A percentile compares a stretch with the other conserved stretches of the same genome.
These are phyloP conservation scores for Neurospora sp. DNA, from an alignment of 2,329 filamentous ascomycete genomes.

Conservation along the genomic window DNA sequence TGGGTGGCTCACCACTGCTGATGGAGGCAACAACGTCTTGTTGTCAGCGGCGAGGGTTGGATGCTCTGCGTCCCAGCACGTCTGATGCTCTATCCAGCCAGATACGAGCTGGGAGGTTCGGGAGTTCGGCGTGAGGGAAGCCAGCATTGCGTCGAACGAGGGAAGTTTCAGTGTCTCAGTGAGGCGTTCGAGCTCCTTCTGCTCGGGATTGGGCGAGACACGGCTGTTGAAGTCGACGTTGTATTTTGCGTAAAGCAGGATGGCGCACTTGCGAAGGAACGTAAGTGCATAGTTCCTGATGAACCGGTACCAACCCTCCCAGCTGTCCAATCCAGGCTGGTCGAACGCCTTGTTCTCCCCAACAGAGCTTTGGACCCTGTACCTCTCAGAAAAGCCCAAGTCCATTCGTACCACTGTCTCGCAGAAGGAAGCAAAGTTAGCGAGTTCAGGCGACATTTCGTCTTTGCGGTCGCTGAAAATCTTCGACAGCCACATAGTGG, in stretches of 20 bases:
- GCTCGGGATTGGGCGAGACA: constrained; percentile 50
- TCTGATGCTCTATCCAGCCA: constrained; percentile 67
- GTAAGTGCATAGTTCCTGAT: constrained; percentile 77
- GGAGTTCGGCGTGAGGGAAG: constrained; percentile 37
- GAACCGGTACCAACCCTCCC: constrained; percentile 47
- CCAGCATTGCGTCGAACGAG: constrained; percentile 68
- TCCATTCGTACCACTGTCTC: constrained; percentile 35
- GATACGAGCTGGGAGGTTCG: constrained; percentile 34
- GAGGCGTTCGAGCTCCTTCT: constrained; percentile 73
- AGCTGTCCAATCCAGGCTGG: constrained; percentile 42
- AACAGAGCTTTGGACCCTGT: constrained; percentile 20
- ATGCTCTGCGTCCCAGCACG: constrained; percentile 22
- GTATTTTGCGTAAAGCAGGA: constrained; percentile 79
- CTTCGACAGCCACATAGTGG: constrained; percentile 36
- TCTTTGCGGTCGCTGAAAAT: constrained; percentile 30
- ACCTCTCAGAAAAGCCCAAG: constrained; percentile 26
- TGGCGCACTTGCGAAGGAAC: constrained; percentile 75
- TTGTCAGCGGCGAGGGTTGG: constrained; percentile 13
- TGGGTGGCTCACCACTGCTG: constrained; percentile 60
- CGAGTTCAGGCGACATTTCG: constrained; percentile 34
- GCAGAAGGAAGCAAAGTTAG: constrained; percentile 47
- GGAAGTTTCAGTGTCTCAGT: constrained; percentile 67
- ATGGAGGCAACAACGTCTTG: constrained; percentile 22
- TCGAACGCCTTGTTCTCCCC: constrained; percentile 39
- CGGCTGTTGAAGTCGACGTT: constrained; percentile 78